Base-by-base conservation (phyloP, 169 alveolate species). In the Cryptosporidium canis region DNA sequence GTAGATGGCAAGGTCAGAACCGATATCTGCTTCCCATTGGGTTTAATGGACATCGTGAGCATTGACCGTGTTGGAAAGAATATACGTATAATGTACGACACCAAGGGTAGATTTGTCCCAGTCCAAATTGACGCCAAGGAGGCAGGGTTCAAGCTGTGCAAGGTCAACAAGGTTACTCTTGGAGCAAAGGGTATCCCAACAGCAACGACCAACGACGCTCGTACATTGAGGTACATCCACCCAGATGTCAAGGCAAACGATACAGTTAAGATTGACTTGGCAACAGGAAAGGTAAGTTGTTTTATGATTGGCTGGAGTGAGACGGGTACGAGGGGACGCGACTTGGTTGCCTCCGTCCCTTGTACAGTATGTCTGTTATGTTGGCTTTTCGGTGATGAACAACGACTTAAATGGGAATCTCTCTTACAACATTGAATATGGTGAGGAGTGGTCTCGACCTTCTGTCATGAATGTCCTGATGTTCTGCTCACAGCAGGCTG, bases 161-260 rank as follows among this genome's bases (percentile, higher is more conserved):
- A 96, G 43, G 98, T 98, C 45, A 96, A 93, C 90, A 96, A 94
- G 91, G 96, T 97, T 83, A 90, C 96, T 29, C 90, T 97, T 90
- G 99, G 99, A 53, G 96, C 98, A 66, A 98, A 97, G 95, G 97
- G 97, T 82, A 93, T 98, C 47, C 99, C 99, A 8, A 94, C 96
- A 92, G 97, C 98, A 68, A 95, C 96, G 47, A 98, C 99, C 35
- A 98, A 97, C 93, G 99, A 98, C 92, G 99, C 99, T 48, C 96
- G 99, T 92, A 98, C 99, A 67, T 90, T 98, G 91, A 98, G 99
- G 84, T 98, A 91, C 94, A 97, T 98, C 12, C 98, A 97, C 93
- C 99, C 99, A 18, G 98, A 98, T 33, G 97, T 98, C 91, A 97
- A 97, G 94, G 97, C 94, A 44, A 93, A 97, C 83, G 99, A 98